Conservation (phyloP, 2,329 filamentous ascomycete species). For the Graphilbum ipis-grandicollis region DNA sequence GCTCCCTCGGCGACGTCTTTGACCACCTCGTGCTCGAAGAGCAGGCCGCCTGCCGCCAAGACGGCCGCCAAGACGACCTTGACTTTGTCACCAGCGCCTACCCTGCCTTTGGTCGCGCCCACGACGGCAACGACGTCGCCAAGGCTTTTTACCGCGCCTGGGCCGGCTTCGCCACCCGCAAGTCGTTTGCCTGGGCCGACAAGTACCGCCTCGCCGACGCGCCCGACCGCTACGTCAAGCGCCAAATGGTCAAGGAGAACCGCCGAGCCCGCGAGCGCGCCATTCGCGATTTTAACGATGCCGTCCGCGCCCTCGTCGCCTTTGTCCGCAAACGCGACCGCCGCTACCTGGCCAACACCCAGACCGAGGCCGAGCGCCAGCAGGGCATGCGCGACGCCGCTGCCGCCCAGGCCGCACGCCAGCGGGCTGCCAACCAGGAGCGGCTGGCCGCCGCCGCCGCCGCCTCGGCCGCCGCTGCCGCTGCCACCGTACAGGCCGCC, state of each 20-base stretch:
- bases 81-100: no score
- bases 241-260: slow-evolving; percentile 93
- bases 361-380: slow-evolving; percentile 67
- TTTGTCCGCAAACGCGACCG: slow-evolving; percentile 89
- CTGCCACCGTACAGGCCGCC: slow-evolving; percentile 26
- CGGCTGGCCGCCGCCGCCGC: slow-evolving; percentile 36
- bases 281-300: slow-evolving; percentile 79
- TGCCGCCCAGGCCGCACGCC: slow-evolving; percentile 67
- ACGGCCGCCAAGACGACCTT: slow-evolving; percentile 34
- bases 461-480: slow-evolving; percentile 58
- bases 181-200: slow-evolving; percentile 83
- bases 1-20: slow-evolving; percentile 60
- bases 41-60: slow-evolving; percentile 53
- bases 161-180: slow-evolving; percentile 66
- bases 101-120: slow-evolving; percentile 65
- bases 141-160: slow-evolving; percentile 69
- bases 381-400: slow-evolving; percentile 60
- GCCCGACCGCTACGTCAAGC: slow-evolving; percentile 65
- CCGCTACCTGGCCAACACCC: slow-evolving; percentile 58
- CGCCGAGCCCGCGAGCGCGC: slow-evolving; percentile 67
- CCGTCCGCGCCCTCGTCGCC: slow-evolving; percentile 66
- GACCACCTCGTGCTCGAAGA: slow-evolving; percentile 69
- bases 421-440: slow-evolving; percentile 64
- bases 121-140: slow-evolving; percentile 57
- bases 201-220: slow-evolving; percentile 69